A percentile compares a stretch with the other conserved stretches of the same genome.
Conservation (phyloP, 352 stramenopile species). For the Pythium phragmiticola region DNA sequence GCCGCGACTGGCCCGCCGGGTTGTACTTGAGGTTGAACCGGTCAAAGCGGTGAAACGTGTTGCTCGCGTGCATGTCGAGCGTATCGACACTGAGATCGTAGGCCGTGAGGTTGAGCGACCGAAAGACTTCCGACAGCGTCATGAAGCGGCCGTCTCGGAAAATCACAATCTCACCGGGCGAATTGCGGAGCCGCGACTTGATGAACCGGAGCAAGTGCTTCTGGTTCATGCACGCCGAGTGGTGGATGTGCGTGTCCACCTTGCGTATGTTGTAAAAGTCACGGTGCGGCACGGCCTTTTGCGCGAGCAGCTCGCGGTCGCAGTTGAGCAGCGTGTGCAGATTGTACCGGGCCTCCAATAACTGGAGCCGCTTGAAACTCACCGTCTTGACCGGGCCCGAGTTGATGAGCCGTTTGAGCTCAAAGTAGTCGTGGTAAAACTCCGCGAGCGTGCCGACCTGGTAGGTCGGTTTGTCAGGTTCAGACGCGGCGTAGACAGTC, state of each 20-base stretch:
- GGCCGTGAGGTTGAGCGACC: constrained; percentile 92
- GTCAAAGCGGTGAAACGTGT: constrained; percentile 99
- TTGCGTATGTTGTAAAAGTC: constrained; percentile 99
- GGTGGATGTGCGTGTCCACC: constrained; percentile 99
- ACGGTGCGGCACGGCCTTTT: constrained; percentile 96
- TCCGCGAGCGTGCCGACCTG: constrained; percentile 46
- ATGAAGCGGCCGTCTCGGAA: constrained; percentile 94
- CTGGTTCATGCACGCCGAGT: constrained; percentile 96
- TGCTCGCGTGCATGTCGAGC: constrained; percentile 99
- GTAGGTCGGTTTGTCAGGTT: constrained; percentile 33
- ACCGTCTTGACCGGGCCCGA: constrained; percentile 86
- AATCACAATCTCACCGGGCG: constrained; percentile 93
- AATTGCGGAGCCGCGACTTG: constrained; percentile 76
- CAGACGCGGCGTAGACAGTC: constrained; percentile 35
- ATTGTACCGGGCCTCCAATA: constrained; percentile 94
- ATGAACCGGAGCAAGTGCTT: constrained; percentile 94
- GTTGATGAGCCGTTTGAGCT: constrained; percentile 86
- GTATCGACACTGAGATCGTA: constrained; percentile 99
- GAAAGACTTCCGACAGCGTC: constrained; percentile 95
- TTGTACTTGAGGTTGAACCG: constrained; percentile 99
- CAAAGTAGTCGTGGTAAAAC: constrained; percentile 77
- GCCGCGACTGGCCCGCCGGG: constrained; percentile 90
- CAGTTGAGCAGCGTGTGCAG: constrained; percentile 96
- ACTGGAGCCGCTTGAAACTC: constrained; percentile 84
- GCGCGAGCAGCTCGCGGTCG: constrained; percentile 92